Evolutionary conservation across 2,329 filamentous ascomycete genomes (phyloP).

Genomic region (Clathrospora elynae): DNA sequence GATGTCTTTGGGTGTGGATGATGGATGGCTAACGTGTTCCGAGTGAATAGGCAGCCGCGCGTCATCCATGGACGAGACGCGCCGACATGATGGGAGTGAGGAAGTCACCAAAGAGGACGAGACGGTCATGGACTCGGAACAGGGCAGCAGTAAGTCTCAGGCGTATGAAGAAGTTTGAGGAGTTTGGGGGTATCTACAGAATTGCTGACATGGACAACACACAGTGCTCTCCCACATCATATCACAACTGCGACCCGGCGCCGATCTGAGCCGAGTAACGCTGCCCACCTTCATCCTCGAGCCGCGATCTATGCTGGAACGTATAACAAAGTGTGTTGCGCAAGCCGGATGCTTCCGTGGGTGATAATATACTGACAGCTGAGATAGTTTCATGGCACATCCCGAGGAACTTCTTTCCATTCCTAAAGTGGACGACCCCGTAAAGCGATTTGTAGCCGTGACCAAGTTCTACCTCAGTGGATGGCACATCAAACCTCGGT

Average conservation of each 20-base stretch:
- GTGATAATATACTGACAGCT: slow-evolving; percentile 21
- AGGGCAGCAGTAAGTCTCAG: slow-evolving; percentile 79
- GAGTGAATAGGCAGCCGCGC: slow-evolving; percentile 46
- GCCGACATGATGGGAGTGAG: slow-evolving; percentile 44
- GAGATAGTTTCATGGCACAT: slow-evolving; percentile 93
- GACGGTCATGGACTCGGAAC: slow-evolving; percentile 83
- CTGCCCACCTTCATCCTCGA: slow-evolving; percentile 98
- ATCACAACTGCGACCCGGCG: slow-evolving; percentile 91
- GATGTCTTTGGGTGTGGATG: not conserved
- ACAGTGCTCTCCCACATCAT: slow-evolving; percentile 95
- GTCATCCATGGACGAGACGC: slow-evolving; percentile 49
- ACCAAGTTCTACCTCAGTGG: slow-evolving; percentile 98
- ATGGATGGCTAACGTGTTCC: slow-evolving; percentile 24
- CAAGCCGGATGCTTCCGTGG: no score
- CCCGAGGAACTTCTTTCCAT: slow-evolving; percentile 93
- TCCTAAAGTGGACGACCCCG: slow-evolving; percentile 83
- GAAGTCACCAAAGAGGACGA: slow-evolving; percentile 65
- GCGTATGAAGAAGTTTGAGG: not conserved
- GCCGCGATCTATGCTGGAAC: slow-evolving; percentile 95
- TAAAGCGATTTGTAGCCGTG: slow-evolving; percentile 88
- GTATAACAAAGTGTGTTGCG: slow-evolving; percentile 89
- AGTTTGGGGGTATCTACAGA: not conserved
- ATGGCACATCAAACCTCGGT: slow-evolving; percentile 98
- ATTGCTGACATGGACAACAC: slow-evolving; percentile 20
- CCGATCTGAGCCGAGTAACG: slow-evolving; percentile 91